These are phyloP conservation scores for Pneumocystis oryctolagi DNA, from an alignment of 1,139 yeast genomes.

Conservation along the genomic window DNA sequence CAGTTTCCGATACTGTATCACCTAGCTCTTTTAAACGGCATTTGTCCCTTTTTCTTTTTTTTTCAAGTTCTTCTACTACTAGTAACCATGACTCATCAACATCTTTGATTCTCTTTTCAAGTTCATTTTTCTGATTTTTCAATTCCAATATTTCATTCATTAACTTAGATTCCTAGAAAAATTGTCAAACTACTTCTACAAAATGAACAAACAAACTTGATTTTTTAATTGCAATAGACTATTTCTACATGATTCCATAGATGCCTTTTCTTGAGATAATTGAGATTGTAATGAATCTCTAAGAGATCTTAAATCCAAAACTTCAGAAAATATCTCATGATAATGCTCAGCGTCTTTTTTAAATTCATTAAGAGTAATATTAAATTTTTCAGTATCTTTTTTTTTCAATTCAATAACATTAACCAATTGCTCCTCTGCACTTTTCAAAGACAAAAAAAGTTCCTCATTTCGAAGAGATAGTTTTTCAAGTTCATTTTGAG, in stretches of 20 bases:
- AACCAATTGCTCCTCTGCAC: constrained; percentile 8
- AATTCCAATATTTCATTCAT: constrained; percentile 9
- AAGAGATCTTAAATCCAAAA: background rate
- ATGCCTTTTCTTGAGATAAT: background rate
- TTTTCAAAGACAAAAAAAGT: constrained; percentile 5
- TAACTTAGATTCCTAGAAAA: constrained; percentile 5
- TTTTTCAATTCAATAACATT: constrained; percentile 8
- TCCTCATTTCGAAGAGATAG: background rate
- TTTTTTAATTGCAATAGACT: background rate
- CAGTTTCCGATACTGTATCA: constrained; percentile 11
- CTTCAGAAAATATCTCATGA: background rate
- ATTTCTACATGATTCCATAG: background rate
- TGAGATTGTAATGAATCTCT: background rate
- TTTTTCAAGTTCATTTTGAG: background rate
- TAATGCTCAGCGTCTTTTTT: background rate
- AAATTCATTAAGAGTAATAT: background rate
- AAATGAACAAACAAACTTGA: background rate
- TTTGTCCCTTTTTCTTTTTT: constrained; percentile 6
- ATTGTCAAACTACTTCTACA: constrained; percentile 2
- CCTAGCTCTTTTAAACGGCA: constrained; percentile 3
- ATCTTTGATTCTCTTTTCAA: constrained; percentile 5
- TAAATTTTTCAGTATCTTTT: background rate
- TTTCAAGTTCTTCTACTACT: constrained; percentile 9
- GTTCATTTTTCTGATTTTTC: constrained; percentile 6
- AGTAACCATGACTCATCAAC: constrained; percentile 5